Conservation (phyloP, 306 rosid species). For the Dryas octopetala region DNA sequence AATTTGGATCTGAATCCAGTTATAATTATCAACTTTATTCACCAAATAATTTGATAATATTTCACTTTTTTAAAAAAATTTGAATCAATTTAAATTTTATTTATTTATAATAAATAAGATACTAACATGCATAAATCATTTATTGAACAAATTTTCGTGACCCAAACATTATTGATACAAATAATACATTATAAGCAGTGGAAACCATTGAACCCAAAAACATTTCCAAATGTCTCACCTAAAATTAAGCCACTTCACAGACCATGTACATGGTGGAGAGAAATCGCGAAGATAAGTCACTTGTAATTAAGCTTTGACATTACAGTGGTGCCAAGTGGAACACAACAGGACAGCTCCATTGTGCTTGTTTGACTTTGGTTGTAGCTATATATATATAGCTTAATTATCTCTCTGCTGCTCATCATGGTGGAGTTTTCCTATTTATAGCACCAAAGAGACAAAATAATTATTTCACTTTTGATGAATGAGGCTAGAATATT, state of each 20-base stretch:
- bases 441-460: conserved; percentile 28
- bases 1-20: no score
- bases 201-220: conserved; percentile 5
- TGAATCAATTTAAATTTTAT: no score
- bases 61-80: no score
- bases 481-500: conserved; percentile 21
- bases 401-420: neutral
- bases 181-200: neutral
- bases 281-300: no score
- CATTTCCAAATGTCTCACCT: conserved; percentile 15
- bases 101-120: no score
- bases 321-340: neutral
- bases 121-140: neutral
- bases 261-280: neutral
- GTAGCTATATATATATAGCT: neutral
- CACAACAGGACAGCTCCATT: conserved; percentile 13
- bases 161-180: neutral
- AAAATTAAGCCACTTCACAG: conserved; percentile 21
- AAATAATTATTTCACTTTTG: conserved; percentile 19
- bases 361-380: conserved; percentile 16
- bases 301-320: no score
- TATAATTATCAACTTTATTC: no score
- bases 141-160: no score
- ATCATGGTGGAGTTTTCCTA: conserved; percentile 35
- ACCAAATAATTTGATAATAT: no score